Conservation (phyloP, 148 eudicot species). For the Amaranthus palmeri region DNA sequence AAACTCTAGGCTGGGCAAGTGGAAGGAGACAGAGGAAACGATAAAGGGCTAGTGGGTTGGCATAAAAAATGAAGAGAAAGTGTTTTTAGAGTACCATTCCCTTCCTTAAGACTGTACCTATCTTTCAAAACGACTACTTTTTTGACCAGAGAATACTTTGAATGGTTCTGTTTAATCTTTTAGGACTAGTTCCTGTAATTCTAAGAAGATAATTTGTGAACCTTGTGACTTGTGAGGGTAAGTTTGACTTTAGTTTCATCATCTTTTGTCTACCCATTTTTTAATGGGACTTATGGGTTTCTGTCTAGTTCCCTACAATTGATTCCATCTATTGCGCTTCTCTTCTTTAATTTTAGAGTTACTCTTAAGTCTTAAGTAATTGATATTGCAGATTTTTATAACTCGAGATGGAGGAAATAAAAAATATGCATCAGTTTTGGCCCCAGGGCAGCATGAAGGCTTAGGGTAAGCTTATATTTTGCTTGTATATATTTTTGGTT, state of each 20-base stretch:
- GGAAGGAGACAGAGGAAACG: too few relatives aligned
- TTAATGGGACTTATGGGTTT: background rate
- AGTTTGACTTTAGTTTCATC: too few relatives aligned
- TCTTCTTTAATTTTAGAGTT: background rate
- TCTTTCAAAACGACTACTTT: too few relatives aligned
- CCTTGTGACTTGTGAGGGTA: too few relatives aligned
- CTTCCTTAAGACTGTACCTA: too few relatives aligned
- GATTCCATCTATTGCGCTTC: background rate
- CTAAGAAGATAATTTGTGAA: background rate
- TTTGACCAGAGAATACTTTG: background rate
- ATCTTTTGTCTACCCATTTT: background rate
- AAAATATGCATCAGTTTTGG: conserved; percentile 80
- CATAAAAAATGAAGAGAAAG: too few relatives aligned
- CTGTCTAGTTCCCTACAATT: background rate
- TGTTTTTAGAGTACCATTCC: too few relatives aligned
- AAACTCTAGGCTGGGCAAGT: too few relatives aligned
- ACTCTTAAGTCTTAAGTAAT: background rate
- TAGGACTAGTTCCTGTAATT: background rate
- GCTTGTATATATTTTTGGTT: background rate
- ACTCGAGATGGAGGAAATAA: conserved; percentile 88
- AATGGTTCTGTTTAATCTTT: background rate
- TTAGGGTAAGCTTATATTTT: conserved; percentile 54
- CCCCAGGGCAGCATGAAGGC: conserved; percentile 93
- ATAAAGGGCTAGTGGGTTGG: too few relatives aligned
- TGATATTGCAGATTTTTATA: conserved; percentile 67